Conservation (phyloP, 345 rosid genomes). For the Moringa oleifera region DNA sequence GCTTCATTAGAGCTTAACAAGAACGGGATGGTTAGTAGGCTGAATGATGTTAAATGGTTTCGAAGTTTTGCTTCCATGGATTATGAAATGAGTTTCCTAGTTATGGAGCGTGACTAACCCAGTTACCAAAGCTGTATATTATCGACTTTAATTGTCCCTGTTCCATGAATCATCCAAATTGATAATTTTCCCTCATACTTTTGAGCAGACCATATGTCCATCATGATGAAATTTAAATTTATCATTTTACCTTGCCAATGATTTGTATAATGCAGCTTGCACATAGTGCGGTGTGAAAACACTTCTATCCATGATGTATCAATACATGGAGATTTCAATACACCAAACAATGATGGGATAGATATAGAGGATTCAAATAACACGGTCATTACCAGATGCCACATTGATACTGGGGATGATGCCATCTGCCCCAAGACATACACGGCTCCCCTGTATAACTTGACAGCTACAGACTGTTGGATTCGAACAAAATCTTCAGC, state of each 20-base stretch:
- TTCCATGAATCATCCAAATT: no score
- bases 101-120: no score
- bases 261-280: constrained; percentile 53
- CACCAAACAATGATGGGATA: constrained; percentile 91
- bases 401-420: constrained; percentile 84
- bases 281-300: constrained; percentile 64
- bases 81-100: no score
- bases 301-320: constrained; percentile 63
- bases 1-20: no score
- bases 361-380: constrained; percentile 86
- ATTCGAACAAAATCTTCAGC: constrained; percentile 90
- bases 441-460: constrained; percentile 57
- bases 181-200: no score
- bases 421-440: constrained; percentile 91
- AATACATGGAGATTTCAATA: constrained; percentile 75
- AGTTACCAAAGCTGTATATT: no score
- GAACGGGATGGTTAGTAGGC: no score
- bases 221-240: neutral
- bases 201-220: no score
- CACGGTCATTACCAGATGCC: constrained; percentile 63
- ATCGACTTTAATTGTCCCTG: no score
- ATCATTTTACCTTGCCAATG: constrained; percentile 12
- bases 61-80: no score
- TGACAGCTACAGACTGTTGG: constrained; percentile 80
- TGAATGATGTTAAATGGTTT: no score